phyloP scores from a whole-genome alignment of 1,284 basidiomycete genomes.

The Tylopilus sp. region DNA sequence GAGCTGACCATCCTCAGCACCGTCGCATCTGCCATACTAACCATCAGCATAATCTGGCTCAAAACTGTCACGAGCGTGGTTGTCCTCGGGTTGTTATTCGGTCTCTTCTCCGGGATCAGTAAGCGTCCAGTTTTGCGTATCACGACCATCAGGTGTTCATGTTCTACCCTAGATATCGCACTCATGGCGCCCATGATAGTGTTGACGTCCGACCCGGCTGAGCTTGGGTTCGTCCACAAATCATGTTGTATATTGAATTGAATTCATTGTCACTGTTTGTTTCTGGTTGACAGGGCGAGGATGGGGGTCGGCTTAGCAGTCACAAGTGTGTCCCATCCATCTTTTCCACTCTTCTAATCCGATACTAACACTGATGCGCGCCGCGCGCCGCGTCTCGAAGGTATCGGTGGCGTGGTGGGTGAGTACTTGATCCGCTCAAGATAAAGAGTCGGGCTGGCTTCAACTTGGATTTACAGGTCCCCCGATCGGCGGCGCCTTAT shows the following conservation, averaged over 20 bases:
- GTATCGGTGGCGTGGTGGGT: too few relatives aligned
- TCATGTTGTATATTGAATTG: too few relatives aligned
- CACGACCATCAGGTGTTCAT: background rate
- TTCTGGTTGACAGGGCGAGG: too few relatives aligned
- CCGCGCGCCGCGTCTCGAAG: too few relatives aligned
- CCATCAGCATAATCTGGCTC: constrained; percentile 58
- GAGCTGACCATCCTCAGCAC: constrained; percentile 51
- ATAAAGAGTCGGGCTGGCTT: too few relatives aligned
- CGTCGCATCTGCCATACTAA: constrained; percentile 35
- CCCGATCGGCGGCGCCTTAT: constrained; percentile 42
- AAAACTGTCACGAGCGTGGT: constrained; percentile 51
- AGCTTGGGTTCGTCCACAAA: background rate
- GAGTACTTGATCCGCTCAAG: too few relatives aligned
- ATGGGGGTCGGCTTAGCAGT: too few relatives aligned
- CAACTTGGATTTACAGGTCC: constrained; percentile 27
- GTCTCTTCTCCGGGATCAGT: constrained; percentile 59
- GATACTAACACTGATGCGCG: too few relatives aligned
- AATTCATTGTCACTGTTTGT: too few relatives aligned
- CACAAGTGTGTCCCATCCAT: too few relatives aligned
- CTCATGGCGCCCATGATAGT: background rate
- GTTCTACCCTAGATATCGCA: background rate
- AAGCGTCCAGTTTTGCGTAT: too few relatives aligned
- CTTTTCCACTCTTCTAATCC: too few relatives aligned
- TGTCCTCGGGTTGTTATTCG: constrained; percentile 59
- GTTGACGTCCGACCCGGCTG: background rate